phyloP scores from a whole-genome alignment of 805 yeast genomes.

The Isabelozyma gotoi region DNA sequence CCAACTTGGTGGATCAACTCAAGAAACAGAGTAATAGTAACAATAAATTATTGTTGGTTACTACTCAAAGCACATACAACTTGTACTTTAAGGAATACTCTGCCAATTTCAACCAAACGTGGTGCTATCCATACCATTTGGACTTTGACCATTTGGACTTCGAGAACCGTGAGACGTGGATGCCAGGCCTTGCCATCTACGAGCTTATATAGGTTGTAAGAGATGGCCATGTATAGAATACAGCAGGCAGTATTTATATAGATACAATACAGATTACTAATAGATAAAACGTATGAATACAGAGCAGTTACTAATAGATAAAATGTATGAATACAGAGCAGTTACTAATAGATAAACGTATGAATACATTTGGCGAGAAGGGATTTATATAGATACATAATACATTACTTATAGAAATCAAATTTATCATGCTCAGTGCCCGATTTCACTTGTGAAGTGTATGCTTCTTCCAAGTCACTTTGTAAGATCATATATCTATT shows the following conservation, averaged over 20 bases:
- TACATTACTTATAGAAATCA: constrained; percentile 81
- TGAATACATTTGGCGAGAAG: too few species aligned
- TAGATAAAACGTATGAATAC: too few species aligned
- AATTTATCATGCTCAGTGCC: constrained; percentile 95
- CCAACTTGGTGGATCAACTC: constrained; percentile 12
- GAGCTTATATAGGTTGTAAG: constrained; percentile 9
- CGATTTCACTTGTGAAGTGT: constrained; percentile 93
- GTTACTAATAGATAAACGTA: too few species aligned
- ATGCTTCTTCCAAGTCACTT: constrained; percentile 96
- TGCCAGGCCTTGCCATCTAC: constrained; percentile 67
- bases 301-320: too few species aligned
- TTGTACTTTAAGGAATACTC: too few species aligned
- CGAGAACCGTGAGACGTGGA: constrained; percentile 43
- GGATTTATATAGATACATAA: not conserved
- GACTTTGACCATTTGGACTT: constrained; percentile 77
- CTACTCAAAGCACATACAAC: not conserved
- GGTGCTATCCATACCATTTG: constrained; percentile 47
- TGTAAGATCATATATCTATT: constrained; percentile 96
- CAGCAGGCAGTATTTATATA: too few species aligned
- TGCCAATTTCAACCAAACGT: constrained; percentile 19
- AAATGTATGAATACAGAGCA: too few species aligned
- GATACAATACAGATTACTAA: too few species aligned
- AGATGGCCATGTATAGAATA: too few species aligned
- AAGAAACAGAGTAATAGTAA: not conserved
- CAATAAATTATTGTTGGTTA: not conserved